Conservation (phyloP, 2,329 filamentous ascomycete genomes). For the Aspergillus ibericus region DNA sequence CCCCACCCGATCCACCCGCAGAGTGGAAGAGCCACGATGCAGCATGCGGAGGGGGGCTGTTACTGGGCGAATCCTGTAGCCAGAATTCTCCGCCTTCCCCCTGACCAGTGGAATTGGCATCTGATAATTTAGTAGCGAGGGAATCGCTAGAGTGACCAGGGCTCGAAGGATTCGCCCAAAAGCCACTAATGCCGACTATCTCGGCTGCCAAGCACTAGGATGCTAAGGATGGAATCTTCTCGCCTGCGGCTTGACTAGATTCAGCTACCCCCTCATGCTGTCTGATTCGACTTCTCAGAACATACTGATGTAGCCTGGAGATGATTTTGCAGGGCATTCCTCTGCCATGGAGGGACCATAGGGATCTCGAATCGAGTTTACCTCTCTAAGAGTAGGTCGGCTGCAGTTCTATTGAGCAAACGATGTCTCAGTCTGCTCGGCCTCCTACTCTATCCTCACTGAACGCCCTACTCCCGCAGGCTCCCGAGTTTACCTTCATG, state of each 20-base stretch:
- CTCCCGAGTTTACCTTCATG: background rate
- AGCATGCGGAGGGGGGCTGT: background rate
- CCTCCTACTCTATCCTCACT: background rate
- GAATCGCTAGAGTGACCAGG: constrained; percentile 1
- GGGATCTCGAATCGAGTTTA: background rate
- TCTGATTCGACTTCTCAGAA: constrained; percentile 7
- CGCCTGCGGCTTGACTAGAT: constrained; percentile 8
- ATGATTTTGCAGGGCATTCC: background rate
- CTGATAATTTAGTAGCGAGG: constrained; percentile 3
- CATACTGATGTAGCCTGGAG: background rate
- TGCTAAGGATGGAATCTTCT: background rate
- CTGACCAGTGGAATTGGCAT: constrained; percentile 7
- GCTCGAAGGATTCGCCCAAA: constrained; percentile 15
- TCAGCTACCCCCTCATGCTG: constrained; percentile 9
- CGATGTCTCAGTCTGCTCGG: background rate
- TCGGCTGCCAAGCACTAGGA: constrained; percentile 8
- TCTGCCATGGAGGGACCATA: background rate
- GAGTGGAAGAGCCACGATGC: constrained; percentile 2
- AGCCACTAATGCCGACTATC: constrained; percentile 13
- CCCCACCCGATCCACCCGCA: constrained; percentile 6
- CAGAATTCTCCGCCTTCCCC: constrained; percentile 9
- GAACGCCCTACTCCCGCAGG: background rate
- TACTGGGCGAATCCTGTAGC: background rate
- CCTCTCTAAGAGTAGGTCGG: background rate
- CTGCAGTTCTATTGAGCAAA: background rate